Evolutionary conservation across 1,139 yeast genomes (phyloP), one percentile per base, ranked within the genome.

Genomic region (Kodamaea derodonti): DNA sequence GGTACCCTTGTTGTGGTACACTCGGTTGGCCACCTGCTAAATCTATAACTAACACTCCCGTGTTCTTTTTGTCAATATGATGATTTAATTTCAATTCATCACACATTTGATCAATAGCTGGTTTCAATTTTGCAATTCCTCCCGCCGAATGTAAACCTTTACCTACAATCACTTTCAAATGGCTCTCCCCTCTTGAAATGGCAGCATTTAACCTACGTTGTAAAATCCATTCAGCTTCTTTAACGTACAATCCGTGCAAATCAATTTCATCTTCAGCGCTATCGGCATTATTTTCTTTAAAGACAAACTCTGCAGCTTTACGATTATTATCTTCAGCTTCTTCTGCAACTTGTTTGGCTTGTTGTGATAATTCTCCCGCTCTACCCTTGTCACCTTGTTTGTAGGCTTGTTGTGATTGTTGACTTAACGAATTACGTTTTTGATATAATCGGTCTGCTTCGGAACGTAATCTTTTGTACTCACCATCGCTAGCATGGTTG

Each of bases 231-330:
- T 79, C 78, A 4, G 97, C 97, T 62, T 92, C 97, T 56, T 82
- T 84, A 24, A 90, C 95, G 47, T 72, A 88, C 26, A 92, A 67
- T 0, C 98, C 98, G 57, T 92, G 98, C 39, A 92, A 69, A 59
- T 92, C 97, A 43, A 92, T 87, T 59, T 92, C 97, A 55, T 87
- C 85, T 13, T 71, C 72, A 22, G 76, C 80, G 22, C 94, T 81
- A 52, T 88, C 97, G 23, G 86, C 76, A 52, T 92, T 92, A 56
- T 92, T 92, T 47, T 84, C 92, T 31, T 82, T 68, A 55, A 90
- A 90, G 2, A 88, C 97, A 54, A 82, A 90, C 54, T 80, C 90
- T 1, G 97, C 97, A 1, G 97, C 98, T 55, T 81, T 77, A 22
- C 69, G 64, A 60, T 88, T 88, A 53, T 70, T 77, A 27, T 66